Evolutionary conservation across 208 protist genomes (phyloP).

Genomic region (Trypanosoma platydactyli): DNA sequence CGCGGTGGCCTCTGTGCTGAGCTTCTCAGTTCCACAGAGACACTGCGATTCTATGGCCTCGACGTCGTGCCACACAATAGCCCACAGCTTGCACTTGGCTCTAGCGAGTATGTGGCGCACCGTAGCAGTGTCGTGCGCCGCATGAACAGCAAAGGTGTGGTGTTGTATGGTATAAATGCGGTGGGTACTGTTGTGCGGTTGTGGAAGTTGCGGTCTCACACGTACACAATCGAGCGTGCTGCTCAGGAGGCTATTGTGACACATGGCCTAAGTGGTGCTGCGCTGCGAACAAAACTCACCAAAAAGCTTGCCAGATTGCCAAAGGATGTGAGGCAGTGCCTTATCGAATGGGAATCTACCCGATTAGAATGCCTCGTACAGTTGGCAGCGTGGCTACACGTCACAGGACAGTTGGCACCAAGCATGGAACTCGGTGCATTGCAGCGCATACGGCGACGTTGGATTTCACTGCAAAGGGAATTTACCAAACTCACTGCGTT

Average conservation of each 20-base stretch:
- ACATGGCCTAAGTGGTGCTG: constrained; percentile 47
- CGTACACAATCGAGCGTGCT: constrained; percentile 59
- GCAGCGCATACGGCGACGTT: constrained; percentile 52
- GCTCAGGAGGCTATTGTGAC: constrained; percentile 78
- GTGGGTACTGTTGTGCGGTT: constrained; percentile 56
- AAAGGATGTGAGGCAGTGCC: constrained; percentile 37
- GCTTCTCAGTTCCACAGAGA: constrained; percentile 29
- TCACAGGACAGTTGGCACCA: constrained; percentile 52
- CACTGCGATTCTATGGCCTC: constrained; percentile 52
- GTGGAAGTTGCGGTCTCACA: constrained; percentile 68
- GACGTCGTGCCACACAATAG: constrained; percentile 24
- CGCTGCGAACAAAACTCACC: constrained; percentile 42
- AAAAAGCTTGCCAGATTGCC: constrained; percentile 62
- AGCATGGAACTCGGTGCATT: constrained; percentile 40
- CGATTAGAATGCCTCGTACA: constrained; percentile 52
- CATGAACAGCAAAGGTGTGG: constrained; percentile 57
- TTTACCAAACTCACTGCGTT: constrained; percentile 22
- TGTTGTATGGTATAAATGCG: constrained; percentile 67
- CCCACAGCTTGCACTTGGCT: constrained; percentile 30
- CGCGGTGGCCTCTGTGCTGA: constrained; percentile 55
- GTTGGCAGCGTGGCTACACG: constrained; percentile 71
- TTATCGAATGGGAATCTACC: constrained; percentile 54
- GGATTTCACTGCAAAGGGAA: constrained; percentile 59
- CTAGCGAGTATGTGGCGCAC: constrained; percentile 40
- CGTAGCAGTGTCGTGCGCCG: constrained; percentile 35